Conservation (phyloP, 2,329 filamentous ascomycete species). For the Pseudogymnoascus destructans region DNA sequence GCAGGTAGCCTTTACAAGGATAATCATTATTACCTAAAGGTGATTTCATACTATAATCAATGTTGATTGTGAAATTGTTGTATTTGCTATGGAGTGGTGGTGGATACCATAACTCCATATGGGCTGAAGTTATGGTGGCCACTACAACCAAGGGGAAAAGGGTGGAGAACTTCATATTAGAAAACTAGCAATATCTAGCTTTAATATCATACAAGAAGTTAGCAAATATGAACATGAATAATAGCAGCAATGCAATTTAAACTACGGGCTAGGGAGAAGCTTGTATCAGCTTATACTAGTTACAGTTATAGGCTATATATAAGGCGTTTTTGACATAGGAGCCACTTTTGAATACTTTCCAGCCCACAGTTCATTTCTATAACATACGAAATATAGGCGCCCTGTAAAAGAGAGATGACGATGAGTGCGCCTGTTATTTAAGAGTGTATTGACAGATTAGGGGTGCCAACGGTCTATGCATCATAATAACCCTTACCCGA, state of each 20-base stretch:
- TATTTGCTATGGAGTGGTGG: conserved; percentile 13
- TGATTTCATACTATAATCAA: conserved; percentile 15
- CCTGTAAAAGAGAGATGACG: too few relatives aligned
- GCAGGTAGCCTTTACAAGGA: conserved; percentile 17
- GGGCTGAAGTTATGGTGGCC: conserved; percentile 2
- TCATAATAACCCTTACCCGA: not conserved
- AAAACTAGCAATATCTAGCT: not conserved
- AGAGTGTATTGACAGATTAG: too few relatives aligned
- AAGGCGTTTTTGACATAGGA: not conserved
- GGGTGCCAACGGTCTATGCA: not conserved
- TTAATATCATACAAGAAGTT: not conserved
- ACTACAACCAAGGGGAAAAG: not conserved
- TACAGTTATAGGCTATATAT: not conserved
- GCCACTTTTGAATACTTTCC: not conserved
- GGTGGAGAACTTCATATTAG: not conserved
- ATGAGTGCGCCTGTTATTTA: too few relatives aligned
- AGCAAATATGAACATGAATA: not conserved
- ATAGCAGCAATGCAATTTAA: not conserved
- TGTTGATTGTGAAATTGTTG: conserved; percentile 12
- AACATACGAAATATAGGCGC: too few relatives aligned
- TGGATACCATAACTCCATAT: conserved; percentile 18
- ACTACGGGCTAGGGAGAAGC: not conserved
- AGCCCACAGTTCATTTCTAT: not conserved
- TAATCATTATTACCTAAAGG: conserved; percentile 15
- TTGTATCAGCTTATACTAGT: not conserved